Base-by-base conservation (phyloP, 2,329 filamentous ascomycete species). In the Gremmenia infestans region DNA sequence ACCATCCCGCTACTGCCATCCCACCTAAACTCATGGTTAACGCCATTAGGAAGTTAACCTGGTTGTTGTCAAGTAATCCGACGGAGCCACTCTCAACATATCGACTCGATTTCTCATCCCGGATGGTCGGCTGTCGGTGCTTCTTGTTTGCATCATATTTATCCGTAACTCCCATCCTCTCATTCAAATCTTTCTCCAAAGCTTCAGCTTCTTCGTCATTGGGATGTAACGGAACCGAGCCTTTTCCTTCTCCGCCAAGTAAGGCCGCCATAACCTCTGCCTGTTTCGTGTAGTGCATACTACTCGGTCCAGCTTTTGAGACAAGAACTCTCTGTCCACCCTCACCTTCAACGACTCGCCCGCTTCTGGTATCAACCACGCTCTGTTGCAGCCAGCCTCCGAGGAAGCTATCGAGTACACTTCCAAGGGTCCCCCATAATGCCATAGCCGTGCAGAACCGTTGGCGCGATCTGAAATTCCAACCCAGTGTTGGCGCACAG, bases 1-100 rank as follows among this genome's bases (percentile, higher is more conserved):
- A 78, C 80, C 78, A 83, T 46, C 78, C 73, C 32, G 81, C 84
- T 36, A 82, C 72, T 0, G 74, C 76, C 83, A 97, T 95, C 4
- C 86, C 88, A 4, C 86, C 82, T 17, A 91, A 62, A 69, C 89
- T 96, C 82, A 96, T 92, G 4, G 78, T 78, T 14, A 83, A 79
- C 0, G 93, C 92, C 93, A 97, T 97, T 55, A 93, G 71, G 56
- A 97, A 83, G 71, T 99, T 99, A 65, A 99, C 91, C 53, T 89
- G 88, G 71, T 99, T 99, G 72, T 99, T 99, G 72, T 96, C 91
- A 55, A 99, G 76, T 59, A 95, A 71, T 69, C 96, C 81, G 81
- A 74, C 78, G 50, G 60, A 57, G 69, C 84, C 91, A 63, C 77
- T 87, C 72, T 89, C 83, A 6, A 86, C 72, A 5, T 84, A 74